These are phyloP conservation scores for Penicillium parvum DNA, from an alignment of 495 filamentous ascomycete species.

Conservation along the genomic window DNA sequence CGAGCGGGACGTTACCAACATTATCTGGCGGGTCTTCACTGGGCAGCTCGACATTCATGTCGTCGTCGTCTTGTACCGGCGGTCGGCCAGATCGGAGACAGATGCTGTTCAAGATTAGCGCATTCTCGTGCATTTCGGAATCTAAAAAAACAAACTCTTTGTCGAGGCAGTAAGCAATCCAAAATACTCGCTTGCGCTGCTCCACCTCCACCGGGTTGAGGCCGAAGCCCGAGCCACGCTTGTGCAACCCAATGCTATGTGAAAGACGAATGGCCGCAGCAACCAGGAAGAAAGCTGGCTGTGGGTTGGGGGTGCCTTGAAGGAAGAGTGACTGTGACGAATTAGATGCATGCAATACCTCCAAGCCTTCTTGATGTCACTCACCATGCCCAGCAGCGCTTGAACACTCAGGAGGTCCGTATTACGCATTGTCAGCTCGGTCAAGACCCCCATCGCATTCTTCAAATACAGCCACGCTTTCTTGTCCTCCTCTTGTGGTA, in stretches of 20 bases:
- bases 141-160: constrained; percentile 60
- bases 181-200: constrained; percentile 94
- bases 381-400: constrained; percentile 85
- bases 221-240: constrained; percentile 84
- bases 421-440: constrained; percentile 91
- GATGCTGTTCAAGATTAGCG: constrained; percentile 42
- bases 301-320: constrained; percentile 94
- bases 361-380: no score
- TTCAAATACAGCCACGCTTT: constrained; percentile 95
- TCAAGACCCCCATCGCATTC: constrained; percentile 89
- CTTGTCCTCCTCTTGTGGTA: constrained; percentile 83
- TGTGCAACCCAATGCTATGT: constrained; percentile 93
- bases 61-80: constrained; percentile 93
- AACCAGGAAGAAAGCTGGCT: constrained; percentile 89
- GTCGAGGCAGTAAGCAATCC: constrained; percentile 95
- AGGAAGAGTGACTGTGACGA: constrained; percentile 71
- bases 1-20: constrained; percentile 86
- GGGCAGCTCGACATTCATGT: constrained; percentile 96
- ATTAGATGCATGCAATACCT: constrained; percentile 10
- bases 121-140: not conserved
- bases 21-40: constrained; percentile 87
- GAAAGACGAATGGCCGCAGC: constrained; percentile 89
- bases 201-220: constrained; percentile 88
- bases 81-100: constrained; percentile 90
- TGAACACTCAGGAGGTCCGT: constrained; percentile 97